Evolutionary conservation across 2,329 filamentous ascomycete genomes (phyloP), one percentile per base, ranked within the genome.

Genomic region (Xenoacremonium recifei): DNA sequence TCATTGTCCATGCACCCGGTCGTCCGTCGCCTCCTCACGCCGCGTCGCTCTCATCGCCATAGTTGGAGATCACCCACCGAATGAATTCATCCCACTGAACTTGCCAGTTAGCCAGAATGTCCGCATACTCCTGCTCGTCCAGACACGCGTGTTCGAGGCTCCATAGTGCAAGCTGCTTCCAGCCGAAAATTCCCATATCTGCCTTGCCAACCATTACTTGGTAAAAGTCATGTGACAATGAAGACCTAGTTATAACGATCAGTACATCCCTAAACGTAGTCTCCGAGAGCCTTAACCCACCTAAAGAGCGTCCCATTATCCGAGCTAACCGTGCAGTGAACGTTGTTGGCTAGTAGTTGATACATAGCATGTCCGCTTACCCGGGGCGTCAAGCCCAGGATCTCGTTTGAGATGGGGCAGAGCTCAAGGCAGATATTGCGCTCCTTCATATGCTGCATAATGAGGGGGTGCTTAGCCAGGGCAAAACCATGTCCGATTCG

Each of bases 331-430:
- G 85, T 85, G 64, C 86, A 90, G 36, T 85, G 83, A 37, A 89
- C 76, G 27, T 84, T 80, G 40, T 85, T 82, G n/a, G 84, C 84
- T 40, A 89, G 69, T 18, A 90, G 67, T 47, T 75, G 71, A 29
- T 87, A 87, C 59, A 85, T 79, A 13, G 82, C 67, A 54, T 89
- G 86, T 11, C 84, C 82, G 27, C 76, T 74, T 42, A 82, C 75
- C 34, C 79, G 75, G 7, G 81, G 75, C 37, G 83, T 86, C 15
- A 90, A 71, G 23, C 86, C 84, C 15, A 89, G 66, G 1, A 89
- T 70, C 68, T 90, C 86, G 56, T 89, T 90, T 1, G 84, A 89
- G 37, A 89, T 88, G 1, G 85, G 86, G 52, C 86, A 89, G 2
- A 87, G 68, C 66, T 90, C 86, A n/a, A 90, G 71, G 51, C 84